Evolutionary conservation across 2,329 filamentous ascomycete species (phyloP).

Genomic region (Curvularia lunata): DNA sequence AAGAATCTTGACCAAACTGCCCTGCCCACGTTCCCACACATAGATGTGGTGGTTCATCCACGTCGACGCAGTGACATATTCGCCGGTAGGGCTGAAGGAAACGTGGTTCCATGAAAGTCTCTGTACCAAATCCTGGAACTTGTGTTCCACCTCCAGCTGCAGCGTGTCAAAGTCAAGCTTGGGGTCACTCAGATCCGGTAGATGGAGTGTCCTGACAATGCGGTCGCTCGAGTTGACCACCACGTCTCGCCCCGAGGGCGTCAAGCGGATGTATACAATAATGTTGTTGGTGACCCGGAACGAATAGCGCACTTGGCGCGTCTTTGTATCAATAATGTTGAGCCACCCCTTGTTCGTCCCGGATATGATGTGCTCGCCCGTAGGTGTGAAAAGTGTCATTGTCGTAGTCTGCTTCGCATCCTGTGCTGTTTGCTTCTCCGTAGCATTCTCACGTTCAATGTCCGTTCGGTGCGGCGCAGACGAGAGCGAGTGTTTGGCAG

Average conservation of each 20-base stretch:
- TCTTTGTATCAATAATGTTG: constrained; percentile 88
- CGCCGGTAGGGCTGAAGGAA: constrained; percentile 89
- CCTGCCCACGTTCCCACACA: constrained; percentile 94
- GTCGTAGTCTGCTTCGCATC: constrained; percentile 96
- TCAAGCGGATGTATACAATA: constrained; percentile 85
- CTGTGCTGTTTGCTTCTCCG: constrained; percentile 86
- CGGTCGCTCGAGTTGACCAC: constrained; percentile 94
- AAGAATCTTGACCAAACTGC: constrained; percentile 93
- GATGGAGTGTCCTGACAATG: constrained; percentile 88
- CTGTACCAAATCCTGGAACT: constrained; percentile 98
- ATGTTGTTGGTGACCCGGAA: constrained; percentile 86
- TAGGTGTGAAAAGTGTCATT: constrained; percentile 83
- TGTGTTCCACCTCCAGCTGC: constrained; percentile 91
- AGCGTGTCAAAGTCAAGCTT: constrained; percentile 84
- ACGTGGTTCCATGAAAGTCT: constrained; percentile 96
- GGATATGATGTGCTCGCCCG: constrained; percentile 86
- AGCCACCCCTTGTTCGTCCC: constrained; percentile 96
- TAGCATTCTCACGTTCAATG: constrained; percentile 72
- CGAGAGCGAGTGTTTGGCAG: constrained; percentile 77
- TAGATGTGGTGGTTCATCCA: constrained; percentile 99
- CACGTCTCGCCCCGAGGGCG: constrained; percentile 81
- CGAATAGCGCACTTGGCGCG: constrained; percentile 84
- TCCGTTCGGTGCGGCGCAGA: constrained; percentile 80
- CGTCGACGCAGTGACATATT: constrained; percentile 95
- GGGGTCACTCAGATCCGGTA: constrained; percentile 71